phyloP scores from a whole-genome alignment of 495 filamentous ascomycete genomes.

The Penicillium parvum region DNA sequence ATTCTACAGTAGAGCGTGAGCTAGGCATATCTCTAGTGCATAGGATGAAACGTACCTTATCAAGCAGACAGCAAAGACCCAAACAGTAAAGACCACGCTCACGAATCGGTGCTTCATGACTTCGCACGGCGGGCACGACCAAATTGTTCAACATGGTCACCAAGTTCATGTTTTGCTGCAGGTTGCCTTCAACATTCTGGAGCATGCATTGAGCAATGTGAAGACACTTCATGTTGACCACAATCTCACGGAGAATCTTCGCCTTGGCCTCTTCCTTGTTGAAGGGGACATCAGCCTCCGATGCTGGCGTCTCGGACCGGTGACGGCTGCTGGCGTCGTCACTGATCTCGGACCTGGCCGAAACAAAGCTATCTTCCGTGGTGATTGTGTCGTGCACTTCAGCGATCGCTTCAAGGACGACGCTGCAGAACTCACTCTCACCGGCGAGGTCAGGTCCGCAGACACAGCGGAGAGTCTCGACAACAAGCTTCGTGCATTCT shows the following conservation, averaged over 20 bases:
- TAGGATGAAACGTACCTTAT: constrained; percentile 52
- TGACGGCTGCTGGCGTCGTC: constrained; percentile 48
- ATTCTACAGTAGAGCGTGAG: constrained; percentile 40
- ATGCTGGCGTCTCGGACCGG: constrained; percentile 41
- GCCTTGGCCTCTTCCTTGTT: constrained; percentile 71
- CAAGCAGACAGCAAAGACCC: constrained; percentile 85
- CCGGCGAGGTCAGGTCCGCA: constrained; percentile 73
- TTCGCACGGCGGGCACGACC: constrained; percentile 89
- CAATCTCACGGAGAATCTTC: constrained; percentile 81
- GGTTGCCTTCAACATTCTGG: constrained; percentile 76
- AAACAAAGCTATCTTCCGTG: constrained; percentile 84
- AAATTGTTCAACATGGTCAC: constrained; percentile 96
- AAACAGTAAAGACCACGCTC: constrained; percentile 86
- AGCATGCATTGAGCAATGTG: constrained; percentile 98
- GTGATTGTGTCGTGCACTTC: constrained; percentile 91
- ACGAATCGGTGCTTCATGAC: constrained; percentile 86
- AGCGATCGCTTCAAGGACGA: constrained; percentile 88
- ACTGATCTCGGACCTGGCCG: constrained; percentile 78
- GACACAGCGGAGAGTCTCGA: constrained; percentile 75
- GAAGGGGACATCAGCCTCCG: constrained; percentile 43
- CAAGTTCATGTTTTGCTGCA: constrained; percentile 82
- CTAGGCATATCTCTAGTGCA: not conserved
- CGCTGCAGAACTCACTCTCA: constrained; percentile 88
- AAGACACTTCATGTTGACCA: constrained; percentile 97
- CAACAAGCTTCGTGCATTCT: constrained; percentile 81